Evolutionary conservation across 176 grass and related monocot genomes (phyloP), one percentile per base, ranked within the genome.

Genomic region (Thalia dealbata): DNA sequence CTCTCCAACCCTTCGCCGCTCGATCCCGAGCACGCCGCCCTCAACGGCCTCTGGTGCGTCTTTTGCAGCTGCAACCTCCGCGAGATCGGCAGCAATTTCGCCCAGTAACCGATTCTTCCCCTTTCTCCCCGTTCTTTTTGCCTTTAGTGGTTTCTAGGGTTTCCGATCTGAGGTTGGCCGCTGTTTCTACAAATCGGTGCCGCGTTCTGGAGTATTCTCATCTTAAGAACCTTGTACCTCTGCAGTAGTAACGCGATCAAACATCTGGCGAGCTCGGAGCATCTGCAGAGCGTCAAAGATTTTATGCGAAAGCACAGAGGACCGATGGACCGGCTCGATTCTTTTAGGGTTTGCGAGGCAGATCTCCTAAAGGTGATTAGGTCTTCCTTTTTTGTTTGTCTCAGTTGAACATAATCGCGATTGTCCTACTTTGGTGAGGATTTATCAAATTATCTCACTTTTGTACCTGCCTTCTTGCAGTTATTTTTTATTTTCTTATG

Each of bases 241-340:
- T n/a, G n/a, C n/a, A n/a, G n/a, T n/a, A n/a, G n/a, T n/a, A n/a
- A n/a, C n/a, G n/a, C n/a, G n/a, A n/a, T n/a, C n/a, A n/a, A n/a
- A n/a, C n/a, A n/a, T n/a, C n/a, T 99, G 48, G 75, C 88, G 58
- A 89, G 90, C 69, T 66, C 15, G 15, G 75, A 83, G 48, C 95
- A 95, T 83, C 69, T 83, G 78, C 79, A 75, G 70, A 80, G 69
- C 22, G 75, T 91, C 35, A 89, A 87, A 79, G 77, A 83, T 77
- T 99, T 99, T 82, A 14, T 99, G 46, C 14, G 75, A 78, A 99
- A 87, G 67, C 90, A 99, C 27, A 85, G 90, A 23, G 85, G 84
- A 46, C 69, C 59, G 50, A 79, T 85, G 87, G 90, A 89, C 77
- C 85, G 83, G 71, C 75, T 76, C 15, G 81, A 78, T 70, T 86